Evolutionary conservation across 305 asterid genomes (phyloP), one percentile per base, ranked within the genome.

Genomic region (Striga hermonthica): DNA sequence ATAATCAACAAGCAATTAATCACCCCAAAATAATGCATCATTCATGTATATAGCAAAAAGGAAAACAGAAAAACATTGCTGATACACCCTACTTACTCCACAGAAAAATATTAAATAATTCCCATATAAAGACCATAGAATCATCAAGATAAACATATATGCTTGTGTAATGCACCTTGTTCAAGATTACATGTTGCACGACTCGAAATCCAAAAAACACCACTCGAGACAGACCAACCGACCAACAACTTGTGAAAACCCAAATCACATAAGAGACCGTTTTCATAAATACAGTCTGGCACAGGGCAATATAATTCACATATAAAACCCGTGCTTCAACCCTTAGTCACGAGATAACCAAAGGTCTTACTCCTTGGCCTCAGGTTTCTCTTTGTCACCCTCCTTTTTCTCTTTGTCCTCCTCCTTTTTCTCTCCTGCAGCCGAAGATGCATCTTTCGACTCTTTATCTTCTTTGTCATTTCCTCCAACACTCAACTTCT

Each of bases 401-500:
- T 44, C 12, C 3, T 22, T 77, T 72, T 68, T 75, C 88, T 38
- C 63, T 14, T 72, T 3, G 16, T 65, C 79, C 4, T 67, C 73
- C 63, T 74, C 57, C 38, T 48, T 56, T 9, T 75, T 74, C 70
- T 75, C 90, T 41, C 56, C 76, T 1, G 79, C 10, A 36, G 81
- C 5, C 1, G 55, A 47, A 16, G 84, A 54, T 52, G 62, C 75
- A 35, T 71, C 70, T 60, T 79, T 64, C 40, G 68, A 72, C 72
- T 77, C 78, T 3, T 82, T 77, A 74, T 83, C 80, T 37, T 71
- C 84, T 55, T 79, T 66, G 5, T 66, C 79, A 58, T 80, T 65
- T 52, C 67, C 81, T 56, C 61, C 83, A 47, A 90, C 90, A 22
- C 70, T 87, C 62, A 87, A 74, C 75, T 72, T 77, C 60, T 81